phyloP scores from a whole-genome alignment of 805 yeast genomes.

The Monosporozyma solicola region DNA sequence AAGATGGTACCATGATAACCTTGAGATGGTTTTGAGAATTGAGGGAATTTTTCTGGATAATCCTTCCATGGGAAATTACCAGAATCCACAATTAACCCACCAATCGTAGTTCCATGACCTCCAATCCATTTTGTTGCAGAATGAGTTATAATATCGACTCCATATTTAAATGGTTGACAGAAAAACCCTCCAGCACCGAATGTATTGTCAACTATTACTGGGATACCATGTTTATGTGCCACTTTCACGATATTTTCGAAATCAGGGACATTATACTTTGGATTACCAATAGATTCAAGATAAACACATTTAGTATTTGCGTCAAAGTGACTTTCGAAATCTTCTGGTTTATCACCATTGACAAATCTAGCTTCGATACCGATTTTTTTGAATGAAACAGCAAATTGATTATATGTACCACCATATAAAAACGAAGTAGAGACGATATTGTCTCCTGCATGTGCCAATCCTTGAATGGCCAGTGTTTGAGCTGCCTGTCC shows the following conservation, averaged over 20 bases:
- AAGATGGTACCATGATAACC: slow-evolving; percentile 87
- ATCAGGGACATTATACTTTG: slow-evolving; percentile 87
- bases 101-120: slow-evolving; percentile 93
- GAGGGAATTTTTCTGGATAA: slow-evolving; percentile 83
- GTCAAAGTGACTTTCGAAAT: slow-evolving; percentile 66
- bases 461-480: slow-evolving; percentile 77
- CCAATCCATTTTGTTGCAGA: slow-evolving; percentile 98
- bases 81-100: slow-evolving; percentile 81
- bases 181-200: slow-evolving; percentile 95
- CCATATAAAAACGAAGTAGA: slow-evolving; percentile 86
- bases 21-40: slow-evolving; percentile 81
- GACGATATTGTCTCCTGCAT: slow-evolving; percentile 81
- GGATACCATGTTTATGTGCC: slow-evolving; percentile 81
- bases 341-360: slow-evolving; percentile 65
- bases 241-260: slow-evolving; percentile 64
- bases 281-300: slow-evolving; percentile 87
- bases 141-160: slow-evolving; percentile 87
- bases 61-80: slow-evolving; percentile 90
- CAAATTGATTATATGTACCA: slow-evolving; percentile 93
- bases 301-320: slow-evolving; percentile 83
- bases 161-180: slow-evolving; percentile 74
- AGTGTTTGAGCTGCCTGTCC: slow-evolving; percentile 94
- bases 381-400: slow-evolving; percentile 79
- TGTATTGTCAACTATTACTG: slow-evolving; percentile 90
- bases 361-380: slow-evolving; percentile 85